Conservation (phyloP, 179 eudicot species). For the Monotropa hypopitys region DNA sequence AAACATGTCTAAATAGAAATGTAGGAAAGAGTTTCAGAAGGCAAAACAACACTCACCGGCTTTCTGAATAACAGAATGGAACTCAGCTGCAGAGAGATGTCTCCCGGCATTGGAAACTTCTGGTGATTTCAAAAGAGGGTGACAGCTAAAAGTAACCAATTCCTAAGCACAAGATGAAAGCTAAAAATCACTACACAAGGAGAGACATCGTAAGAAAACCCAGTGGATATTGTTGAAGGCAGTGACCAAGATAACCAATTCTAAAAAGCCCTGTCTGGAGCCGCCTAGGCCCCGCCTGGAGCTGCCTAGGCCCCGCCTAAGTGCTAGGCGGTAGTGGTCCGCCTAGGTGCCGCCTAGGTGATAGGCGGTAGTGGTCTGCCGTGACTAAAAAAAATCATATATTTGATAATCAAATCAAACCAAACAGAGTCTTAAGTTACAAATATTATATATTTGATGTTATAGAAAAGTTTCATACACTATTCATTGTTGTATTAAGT, state of each 20-base stretch:
- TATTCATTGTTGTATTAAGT: no score
- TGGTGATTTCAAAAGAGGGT: slow-evolving; percentile 52
- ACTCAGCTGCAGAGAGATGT: slow-evolving; percentile 83
- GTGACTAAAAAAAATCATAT: no score
- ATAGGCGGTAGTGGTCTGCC: no score
- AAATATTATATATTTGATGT: no score
- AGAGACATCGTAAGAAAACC: neutral
- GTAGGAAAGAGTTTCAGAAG: neutral
- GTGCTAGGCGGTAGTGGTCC: no score
- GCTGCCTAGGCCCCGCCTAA: no score
- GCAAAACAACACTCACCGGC: slow-evolving; percentile 30
- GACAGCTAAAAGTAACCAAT: slow-evolving; percentile 65
- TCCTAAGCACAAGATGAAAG: slow-evolving; percentile 38
- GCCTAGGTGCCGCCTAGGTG: no score
- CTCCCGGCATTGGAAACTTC: slow-evolving; percentile 59
- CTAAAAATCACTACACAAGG: neutral
- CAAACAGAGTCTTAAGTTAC: no score
- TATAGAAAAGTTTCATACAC: no score
- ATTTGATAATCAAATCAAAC: no score
- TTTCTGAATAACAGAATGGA: slow-evolving; percentile 62
- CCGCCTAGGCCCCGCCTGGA: no score
- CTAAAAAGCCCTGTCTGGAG: no score
- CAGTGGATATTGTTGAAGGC: neutral
- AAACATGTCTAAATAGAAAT: neutral
- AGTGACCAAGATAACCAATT: neutral